Evolutionary conservation across 305 asterid genomes (phyloP).

Genomic region (Andrographis paniculata): DNA sequence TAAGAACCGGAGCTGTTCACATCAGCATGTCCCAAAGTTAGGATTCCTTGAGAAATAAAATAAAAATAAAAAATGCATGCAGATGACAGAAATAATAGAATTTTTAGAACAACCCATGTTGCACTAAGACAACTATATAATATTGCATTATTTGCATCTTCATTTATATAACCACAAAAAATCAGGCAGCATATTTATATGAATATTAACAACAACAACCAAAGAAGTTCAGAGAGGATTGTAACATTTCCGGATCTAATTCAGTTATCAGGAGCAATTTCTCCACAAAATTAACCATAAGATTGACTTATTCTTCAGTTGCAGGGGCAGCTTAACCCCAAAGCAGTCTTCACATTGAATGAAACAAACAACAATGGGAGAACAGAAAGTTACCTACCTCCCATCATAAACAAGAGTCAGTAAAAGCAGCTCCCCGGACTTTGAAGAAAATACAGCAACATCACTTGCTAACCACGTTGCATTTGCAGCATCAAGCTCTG

Average conservation of each 20-base stretch:
- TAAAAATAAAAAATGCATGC: no score
- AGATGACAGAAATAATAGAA: no score
- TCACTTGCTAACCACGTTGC: constrained; percentile 93
- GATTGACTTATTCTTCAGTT: background rate
- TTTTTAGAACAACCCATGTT: no score
- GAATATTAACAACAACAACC: no score
- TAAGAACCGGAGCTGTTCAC: no score
- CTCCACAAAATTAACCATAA: background rate
- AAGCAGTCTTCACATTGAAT: constrained; percentile 6
- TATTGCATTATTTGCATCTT: no score
- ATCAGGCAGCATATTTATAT: background rate
- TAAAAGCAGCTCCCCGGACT: constrained; percentile 88
- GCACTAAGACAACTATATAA: no score
- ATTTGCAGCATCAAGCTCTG: constrained; percentile 89
- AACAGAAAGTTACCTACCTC: constrained; percentile 39
- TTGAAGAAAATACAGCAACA: constrained; percentile 89
- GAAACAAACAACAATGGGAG: constrained; percentile 6
- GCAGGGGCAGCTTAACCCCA: background rate
- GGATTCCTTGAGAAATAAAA: no score
- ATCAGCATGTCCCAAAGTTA: no score
- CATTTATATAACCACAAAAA: background rate
- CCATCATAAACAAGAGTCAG: constrained; percentile 89
- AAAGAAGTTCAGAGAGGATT: constrained; percentile 1
- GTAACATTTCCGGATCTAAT: constrained; percentile 4
- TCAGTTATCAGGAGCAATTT: constrained; percentile 9